Base-by-base conservation (phyloP, 2,329 filamentous ascomycete species). In the Fusarium denticulatum region DNA sequence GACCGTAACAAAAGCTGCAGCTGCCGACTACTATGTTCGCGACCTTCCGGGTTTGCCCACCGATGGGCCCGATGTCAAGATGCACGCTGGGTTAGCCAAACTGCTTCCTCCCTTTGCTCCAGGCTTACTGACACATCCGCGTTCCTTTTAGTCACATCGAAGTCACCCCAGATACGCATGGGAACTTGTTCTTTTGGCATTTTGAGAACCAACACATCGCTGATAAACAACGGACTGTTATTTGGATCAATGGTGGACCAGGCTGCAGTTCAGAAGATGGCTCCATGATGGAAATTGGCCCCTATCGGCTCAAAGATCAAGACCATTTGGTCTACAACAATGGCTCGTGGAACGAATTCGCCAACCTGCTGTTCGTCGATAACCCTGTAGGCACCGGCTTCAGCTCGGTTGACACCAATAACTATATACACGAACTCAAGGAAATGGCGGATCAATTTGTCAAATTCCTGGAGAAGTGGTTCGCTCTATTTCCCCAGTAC, bases 141-240 rank as follows among this genome's bases (percentile, higher is more conserved):
- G 32, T 47, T 14, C 28, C 56, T 39, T 64, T 12, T 80, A 97
- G 95, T 61, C 96, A 99, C 85, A 92, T 99, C 82, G 95, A 98
- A 84, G 88, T 99, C 78, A 93, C 91, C 39, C 89, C 93, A 26
- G 91, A 94, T 75, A 89, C 93, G 81, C 94, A 98, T 81, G 96
- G 94, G 76, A 97, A 98, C 82, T 85, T 99, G 24, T 99, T 98
- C 87, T 99, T 99, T 87, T 99, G 96, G 96, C 94, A 98, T 80
- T 98, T 94, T 81, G 91, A 97, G 81, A 98, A 98, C 81, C 90
- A 94, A 76, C 96, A 99, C 82, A 97, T 99, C 76, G 96, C 95
- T 64, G 94, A 98, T 81, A 90, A 89, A 77, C 94, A 96, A 81
- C 90, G 96, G 65, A 97, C 95, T 6, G 93, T 99, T 16, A 91